Conservation (phyloP, 2,329 filamentous ascomycete species). For the Clarireedia paspali region DNA sequence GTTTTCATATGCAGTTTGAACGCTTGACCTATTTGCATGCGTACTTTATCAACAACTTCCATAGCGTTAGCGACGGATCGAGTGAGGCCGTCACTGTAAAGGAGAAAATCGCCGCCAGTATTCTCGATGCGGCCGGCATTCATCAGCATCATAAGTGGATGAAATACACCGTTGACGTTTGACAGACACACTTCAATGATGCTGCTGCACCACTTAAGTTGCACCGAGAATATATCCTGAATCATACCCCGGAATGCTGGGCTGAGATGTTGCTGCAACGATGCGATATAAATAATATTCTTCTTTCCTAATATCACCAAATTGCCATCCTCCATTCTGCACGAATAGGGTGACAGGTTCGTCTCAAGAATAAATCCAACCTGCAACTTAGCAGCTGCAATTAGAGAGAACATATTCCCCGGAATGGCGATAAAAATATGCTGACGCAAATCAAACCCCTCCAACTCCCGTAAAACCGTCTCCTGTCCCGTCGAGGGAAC, state of each 20-base stretch:
- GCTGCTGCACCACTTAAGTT: slow-evolving; percentile 11
- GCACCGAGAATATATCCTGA: slow-evolving; percentile 7
- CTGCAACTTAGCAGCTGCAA: neutral
- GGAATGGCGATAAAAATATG: neutral
- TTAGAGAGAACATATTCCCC: neutral
- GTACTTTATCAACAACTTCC: slow-evolving; percentile 8
- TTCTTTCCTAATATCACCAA: neutral
- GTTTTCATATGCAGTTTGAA: slow-evolving; percentile 9
- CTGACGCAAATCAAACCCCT: neutral
- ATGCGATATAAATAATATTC: neutral
- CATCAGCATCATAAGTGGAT: slow-evolving; percentile 16
- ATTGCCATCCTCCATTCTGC: neutral
- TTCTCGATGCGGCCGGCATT: slow-evolving; percentile 15
- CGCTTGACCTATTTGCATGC: slow-evolving; percentile 6
- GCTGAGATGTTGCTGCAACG: neutral
- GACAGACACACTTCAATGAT: slow-evolving; percentile 13
- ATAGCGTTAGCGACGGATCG: slow-evolving; percentile 13
- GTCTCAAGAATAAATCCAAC: neutral
- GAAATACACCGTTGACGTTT: slow-evolving; percentile 17
- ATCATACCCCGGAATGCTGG: neutral
- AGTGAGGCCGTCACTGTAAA: slow-evolving; percentile 10
- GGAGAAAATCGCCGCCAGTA: slow-evolving; percentile 5
- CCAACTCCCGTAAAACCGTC: slow-evolving; percentile 5
- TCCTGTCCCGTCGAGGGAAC: slow-evolving; percentile 13
- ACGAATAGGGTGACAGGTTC: neutral